phyloP scores from a whole-genome alignment of 2,329 filamentous ascomycete species.

The Fusarium solani-melongenae region DNA sequence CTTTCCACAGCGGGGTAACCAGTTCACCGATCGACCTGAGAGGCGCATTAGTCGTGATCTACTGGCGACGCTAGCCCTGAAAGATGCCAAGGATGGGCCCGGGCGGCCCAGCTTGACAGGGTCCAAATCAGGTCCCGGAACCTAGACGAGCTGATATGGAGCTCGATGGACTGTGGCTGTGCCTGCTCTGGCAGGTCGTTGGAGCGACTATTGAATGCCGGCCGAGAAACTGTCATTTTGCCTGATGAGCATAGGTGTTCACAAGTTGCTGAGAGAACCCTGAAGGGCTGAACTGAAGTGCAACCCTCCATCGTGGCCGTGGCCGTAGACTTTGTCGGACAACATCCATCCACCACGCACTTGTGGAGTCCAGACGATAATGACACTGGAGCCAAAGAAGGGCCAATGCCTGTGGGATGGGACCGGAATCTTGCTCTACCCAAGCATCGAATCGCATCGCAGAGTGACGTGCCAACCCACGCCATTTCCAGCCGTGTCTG shows the following conservation, averaged over 20 bases:
- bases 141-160: constrained; percentile 41
- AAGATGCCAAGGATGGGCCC: constrained; percentile 22
- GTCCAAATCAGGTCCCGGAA: constrained; percentile 34
- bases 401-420: constrained; percentile 2
- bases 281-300: constrained; percentile 3
- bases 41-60: constrained; percentile 40
- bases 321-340: constrained; percentile 1
- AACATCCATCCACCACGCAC: neutral
- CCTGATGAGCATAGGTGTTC: neutral
- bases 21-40: constrained; percentile 38
- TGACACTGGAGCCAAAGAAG: neutral
- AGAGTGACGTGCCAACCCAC: constrained; percentile 24
- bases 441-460: constrained; percentile 11
- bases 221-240: constrained; percentile 17
- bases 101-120: constrained; percentile 41
- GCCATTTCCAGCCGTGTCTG: constrained; percentile 28
- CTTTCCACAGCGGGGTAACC: constrained; percentile 29
- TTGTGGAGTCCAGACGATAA: neutral
- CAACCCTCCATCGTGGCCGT: neutral
- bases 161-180: constrained; percentile 35
- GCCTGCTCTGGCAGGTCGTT: constrained; percentile 5
- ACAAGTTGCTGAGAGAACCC: neutral
- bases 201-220: constrained; percentile 18
- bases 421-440: constrained; percentile 14
- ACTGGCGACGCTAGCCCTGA: constrained; percentile 33